phyloP scores from a whole-genome alignment of 2,329 filamentous ascomycete species.

The Colletotrichum simmondsii region DNA sequence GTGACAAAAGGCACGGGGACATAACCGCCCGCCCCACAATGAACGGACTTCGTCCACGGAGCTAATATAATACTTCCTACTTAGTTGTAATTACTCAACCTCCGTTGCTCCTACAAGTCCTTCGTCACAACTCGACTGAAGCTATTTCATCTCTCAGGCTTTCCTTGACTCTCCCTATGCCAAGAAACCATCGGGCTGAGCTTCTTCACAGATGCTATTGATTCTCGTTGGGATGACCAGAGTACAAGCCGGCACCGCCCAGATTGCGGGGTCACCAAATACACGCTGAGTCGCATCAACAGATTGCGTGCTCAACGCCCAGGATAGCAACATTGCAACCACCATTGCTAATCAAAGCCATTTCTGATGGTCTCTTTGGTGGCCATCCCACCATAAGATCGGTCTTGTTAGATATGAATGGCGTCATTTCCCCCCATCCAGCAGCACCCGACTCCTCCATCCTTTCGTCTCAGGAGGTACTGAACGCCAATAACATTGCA shows the following conservation, averaged over 20 bases:
- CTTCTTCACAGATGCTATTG: background rate
- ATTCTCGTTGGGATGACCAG: background rate
- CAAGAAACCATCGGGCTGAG: background rate
- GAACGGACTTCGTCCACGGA: background rate
- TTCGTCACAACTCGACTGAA: background rate
- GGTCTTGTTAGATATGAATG: slow-evolving; percentile 5
- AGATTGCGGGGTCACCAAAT: slow-evolving; percentile 21
- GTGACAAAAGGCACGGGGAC: background rate
- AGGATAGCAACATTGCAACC: slow-evolving; percentile 30
- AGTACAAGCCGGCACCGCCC: background rate
- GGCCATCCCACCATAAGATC: background rate
- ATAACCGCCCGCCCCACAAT: background rate
- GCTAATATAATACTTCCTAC: background rate
- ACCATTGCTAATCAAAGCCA: slow-evolving; percentile 25
- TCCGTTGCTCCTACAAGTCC: background rate
- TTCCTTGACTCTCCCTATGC: background rate
- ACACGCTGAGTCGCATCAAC: slow-evolving; percentile 9
- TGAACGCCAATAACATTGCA: slow-evolving; percentile 11
- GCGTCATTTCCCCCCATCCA: slow-evolving; percentile 24
- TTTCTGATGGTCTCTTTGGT: background rate
- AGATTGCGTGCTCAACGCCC: slow-evolving; percentile 30
- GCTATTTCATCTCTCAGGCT: background rate
- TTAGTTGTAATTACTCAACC: background rate
- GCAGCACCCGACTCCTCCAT: background rate
- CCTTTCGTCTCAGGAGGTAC: background rate